Evolutionary conservation across 2,329 filamentous ascomycete species (phyloP), one percentile per base, ranked within the genome.

Genomic region (Cordyceps cateniannulata): DNA sequence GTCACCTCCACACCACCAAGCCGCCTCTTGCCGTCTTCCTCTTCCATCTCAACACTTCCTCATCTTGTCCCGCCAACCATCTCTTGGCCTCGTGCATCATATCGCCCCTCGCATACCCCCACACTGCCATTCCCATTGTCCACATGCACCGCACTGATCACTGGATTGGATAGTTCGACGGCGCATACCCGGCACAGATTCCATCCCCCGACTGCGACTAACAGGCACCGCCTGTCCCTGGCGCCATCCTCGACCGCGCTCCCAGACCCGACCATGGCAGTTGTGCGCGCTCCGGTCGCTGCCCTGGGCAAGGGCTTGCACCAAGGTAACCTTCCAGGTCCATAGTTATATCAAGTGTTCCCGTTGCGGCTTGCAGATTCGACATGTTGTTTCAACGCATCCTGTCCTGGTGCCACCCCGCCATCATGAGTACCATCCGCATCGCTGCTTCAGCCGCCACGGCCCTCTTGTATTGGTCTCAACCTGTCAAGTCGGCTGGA

Each of bases 101-200:
- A n/a, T 24, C 14, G 24, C 29, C 49, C 40, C 53, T 56, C 27
- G 14, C 42, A 47, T 12, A 6, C 29, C 56, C 35, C 56, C 56
- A 44, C 48, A 32, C 38, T 35, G 7, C 38, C 8, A 45, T 35
- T 16, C 6, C 38, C 20, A 52, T 47, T 25, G 49, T 53, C 48
- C 59, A 61, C 59, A 61, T 61, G 59, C 18, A 55, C 24, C 18
- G 51, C 45, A 45, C 45, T 49, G n/a, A 27, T 61, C 44, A 61
- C 50, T 16, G 52, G 35, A 56, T 61, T 61, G 59, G 59, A 16
- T 51, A 44, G 25, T 12, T 32, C 48, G 27, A 59, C 20, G 38
- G 45, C 45, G 22, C 48, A 59, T 47, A 25, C 25, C 24, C 27
- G 38, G 48, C 25, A 20, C 18, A 49, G 16, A 20, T 48, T 51